Conservation (phyloP, 2,329 filamentous ascomycete genomes). For the Cytospora chrysosperma region DNA sequence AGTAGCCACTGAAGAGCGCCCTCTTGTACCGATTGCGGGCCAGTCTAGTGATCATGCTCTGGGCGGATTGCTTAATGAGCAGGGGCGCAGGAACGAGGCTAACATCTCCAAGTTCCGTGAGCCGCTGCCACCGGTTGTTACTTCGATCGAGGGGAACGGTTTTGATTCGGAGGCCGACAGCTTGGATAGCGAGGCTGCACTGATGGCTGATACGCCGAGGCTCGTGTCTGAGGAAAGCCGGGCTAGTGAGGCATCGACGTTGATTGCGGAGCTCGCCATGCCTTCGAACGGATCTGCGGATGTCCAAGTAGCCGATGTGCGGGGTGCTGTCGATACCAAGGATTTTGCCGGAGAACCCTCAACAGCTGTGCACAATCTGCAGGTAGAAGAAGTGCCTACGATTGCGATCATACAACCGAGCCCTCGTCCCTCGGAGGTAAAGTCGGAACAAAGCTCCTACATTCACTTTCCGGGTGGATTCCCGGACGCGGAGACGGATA, state of each 20-base stretch:
- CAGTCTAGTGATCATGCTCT: slow-evolving; percentile 60
- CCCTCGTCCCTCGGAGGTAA: slow-evolving; percentile 33
- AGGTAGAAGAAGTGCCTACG: slow-evolving; percentile 35
- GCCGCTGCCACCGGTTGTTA: slow-evolving; percentile 69
- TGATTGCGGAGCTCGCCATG: slow-evolving; percentile 7
- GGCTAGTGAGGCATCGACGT: slow-evolving; percentile 24
- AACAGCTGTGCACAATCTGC: neutral
- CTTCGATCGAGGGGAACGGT: slow-evolving; percentile 64
- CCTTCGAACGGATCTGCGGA: slow-evolving; percentile 3
- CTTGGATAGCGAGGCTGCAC: slow-evolving; percentile 40
- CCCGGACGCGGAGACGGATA: slow-evolving; percentile 41
- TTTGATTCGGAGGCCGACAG: slow-evolving; percentile 60
- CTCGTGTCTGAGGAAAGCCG: slow-evolving; percentile 25
- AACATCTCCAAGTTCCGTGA: slow-evolving; percentile 60
- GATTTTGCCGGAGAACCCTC: slow-evolving; percentile 6
- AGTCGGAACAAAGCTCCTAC: slow-evolving; percentile 36
- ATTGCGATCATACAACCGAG: slow-evolving; percentile 48
- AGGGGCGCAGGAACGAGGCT: slow-evolving; percentile 50
- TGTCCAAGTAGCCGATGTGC: neutral
- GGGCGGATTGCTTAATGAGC: slow-evolving; percentile 57
- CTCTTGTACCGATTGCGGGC: slow-evolving; percentile 43
- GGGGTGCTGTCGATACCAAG: slow-evolving; percentile 23
- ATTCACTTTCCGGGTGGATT: slow-evolving; percentile 60
- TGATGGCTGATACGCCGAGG: slow-evolving; percentile 25
- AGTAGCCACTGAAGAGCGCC: slow-evolving; percentile 56